Base-by-base conservation (phyloP, 2,329 filamentous ascomycete species). In the Cytospora piceae region DNA sequence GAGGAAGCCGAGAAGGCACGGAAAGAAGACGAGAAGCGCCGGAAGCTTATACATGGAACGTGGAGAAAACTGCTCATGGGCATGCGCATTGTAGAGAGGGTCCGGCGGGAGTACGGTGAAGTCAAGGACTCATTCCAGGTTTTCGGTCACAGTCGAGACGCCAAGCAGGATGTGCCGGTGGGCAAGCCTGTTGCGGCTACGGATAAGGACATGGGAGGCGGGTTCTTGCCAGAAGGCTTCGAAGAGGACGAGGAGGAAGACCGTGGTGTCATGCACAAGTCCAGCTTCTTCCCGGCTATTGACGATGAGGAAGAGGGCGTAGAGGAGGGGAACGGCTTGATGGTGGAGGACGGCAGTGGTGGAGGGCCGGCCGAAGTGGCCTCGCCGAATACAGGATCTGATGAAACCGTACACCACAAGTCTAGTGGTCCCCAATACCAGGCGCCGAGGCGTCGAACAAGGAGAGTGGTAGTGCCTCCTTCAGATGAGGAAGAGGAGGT, bases 11-110 rank as follows among this genome's bases (percentile, higher is more conserved):
- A 96, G 75, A 85, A 88, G 61, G 82, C 82, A 58, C 87, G 90
- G 59, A 94, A 93, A 72, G 93, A 96, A 73, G 89, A 95, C 67
- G 90, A 91, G 67, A 97, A 97, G 78, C 84, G 91, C 9, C 87
- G 90, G 60, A 93, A 91, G 68, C 82, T 85, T 15, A 88, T 91
- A 0, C 74, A 98, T 55, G 85, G 84, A 0, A 86, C 88, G 70
- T 99, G 95, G 95, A 86, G 91, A 65, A 96, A 91, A 76, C 92
- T 97, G 71, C 77, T 96, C 17, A 91, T 94, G 82, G 94, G 94
- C 0, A 74, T 97, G 77, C 85, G 93, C 3, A 95, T 98, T 65
- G 83, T 92, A 24, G 85, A 95, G 74, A 84, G 93, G 58, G 89
- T 96, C 51, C 83, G 83, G 51, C 84, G 88, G 63, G 91, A 96